A percentile compares a stretch with the other conserved stretches of the same genome.
Evolutionary conservation across 345 rosid species (phyloP).

Genomic region (Melaleuca quinquenervia): DNA sequence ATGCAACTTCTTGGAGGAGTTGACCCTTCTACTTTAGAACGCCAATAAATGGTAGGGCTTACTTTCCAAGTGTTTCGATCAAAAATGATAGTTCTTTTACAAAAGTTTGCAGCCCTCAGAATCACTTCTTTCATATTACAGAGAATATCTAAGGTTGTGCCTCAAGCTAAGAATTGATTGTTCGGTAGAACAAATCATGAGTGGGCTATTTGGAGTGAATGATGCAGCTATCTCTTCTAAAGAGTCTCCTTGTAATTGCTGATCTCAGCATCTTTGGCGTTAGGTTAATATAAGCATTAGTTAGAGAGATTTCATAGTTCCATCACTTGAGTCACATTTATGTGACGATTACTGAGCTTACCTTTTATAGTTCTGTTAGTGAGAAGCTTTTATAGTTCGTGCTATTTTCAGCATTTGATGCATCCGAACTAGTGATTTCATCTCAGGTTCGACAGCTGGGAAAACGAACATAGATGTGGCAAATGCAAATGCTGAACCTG

Average conservation of each 20-base stretch:
- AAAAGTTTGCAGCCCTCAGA: neutral
- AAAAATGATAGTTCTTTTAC: neutral
- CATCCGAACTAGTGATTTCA: neutral
- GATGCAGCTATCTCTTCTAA: neutral
- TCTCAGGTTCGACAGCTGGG: constrained; percentile 58
- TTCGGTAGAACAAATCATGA: neutral
- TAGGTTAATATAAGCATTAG: neutral
- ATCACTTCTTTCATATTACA: neutral
- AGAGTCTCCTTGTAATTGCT: neutral
- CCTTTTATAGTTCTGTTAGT: neutral
- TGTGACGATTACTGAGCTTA: neutral
- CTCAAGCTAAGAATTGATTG: neutral
- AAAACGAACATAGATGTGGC: constrained; percentile 4
- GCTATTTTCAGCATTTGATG: neutral
- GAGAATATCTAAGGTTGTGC: neutral
- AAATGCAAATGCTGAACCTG: constrained; percentile 4
- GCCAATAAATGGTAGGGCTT: neutral
- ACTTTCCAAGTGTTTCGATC: neutral
- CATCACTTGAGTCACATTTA: neutral
- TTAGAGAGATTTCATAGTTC: neutral
- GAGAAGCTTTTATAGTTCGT: neutral
- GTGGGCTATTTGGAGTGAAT: neutral
- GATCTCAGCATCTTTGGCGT: neutral
- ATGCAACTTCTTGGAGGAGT: neutral
- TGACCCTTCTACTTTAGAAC: neutral